phyloP scores from a whole-genome alignment of 108 stramenopile genomes.

The Skeletonema potamos region DNA sequence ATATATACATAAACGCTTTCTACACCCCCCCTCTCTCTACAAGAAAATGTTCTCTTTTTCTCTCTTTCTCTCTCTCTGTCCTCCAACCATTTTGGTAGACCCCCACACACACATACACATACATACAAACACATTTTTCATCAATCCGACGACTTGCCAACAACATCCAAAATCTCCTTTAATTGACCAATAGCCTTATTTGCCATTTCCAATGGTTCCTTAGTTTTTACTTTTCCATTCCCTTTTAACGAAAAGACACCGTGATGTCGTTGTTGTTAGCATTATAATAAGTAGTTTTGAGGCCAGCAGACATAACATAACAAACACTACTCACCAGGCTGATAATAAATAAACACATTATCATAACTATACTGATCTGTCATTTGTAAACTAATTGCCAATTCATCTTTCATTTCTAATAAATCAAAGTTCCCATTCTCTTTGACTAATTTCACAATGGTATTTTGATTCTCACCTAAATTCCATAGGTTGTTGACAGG shows the following conservation, averaged over 20 bases:
- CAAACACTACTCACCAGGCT: slow-evolving; percentile 51
- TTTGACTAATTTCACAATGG: slow-evolving; percentile 61
- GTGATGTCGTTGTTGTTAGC: neutral
- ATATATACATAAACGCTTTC: too few relatives aligned
- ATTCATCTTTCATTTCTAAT: slow-evolving; percentile 74
- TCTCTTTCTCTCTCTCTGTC: too few relatives aligned
- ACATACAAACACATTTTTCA: too few relatives aligned
- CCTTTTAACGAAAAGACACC: neutral
- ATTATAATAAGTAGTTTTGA: too few relatives aligned
- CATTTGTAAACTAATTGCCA: slow-evolving; percentile 70
- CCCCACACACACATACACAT: too few relatives aligned
- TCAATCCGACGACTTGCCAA: neutral
- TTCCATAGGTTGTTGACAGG: slow-evolving; percentile 79
- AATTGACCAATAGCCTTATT: slow-evolving; percentile 57
- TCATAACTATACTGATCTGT: slow-evolving; percentile 77
- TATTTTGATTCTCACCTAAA: slow-evolving; percentile 65
- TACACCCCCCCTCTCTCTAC: too few relatives aligned
- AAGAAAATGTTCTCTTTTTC: too few relatives aligned
- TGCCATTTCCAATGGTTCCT: slow-evolving; percentile 59
- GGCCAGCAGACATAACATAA: neutral
- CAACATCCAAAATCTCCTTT: slow-evolving; percentile 36
- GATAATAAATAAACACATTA: slow-evolving; percentile 74
- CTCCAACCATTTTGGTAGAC: too few relatives aligned
- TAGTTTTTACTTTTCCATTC: slow-evolving; percentile 64
- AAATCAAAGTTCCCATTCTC: slow-evolving; percentile 62